Evolutionary conservation across 192 early-diverging fungal genomes (phyloP).

Genomic region (Dissophora ornata): DNA sequence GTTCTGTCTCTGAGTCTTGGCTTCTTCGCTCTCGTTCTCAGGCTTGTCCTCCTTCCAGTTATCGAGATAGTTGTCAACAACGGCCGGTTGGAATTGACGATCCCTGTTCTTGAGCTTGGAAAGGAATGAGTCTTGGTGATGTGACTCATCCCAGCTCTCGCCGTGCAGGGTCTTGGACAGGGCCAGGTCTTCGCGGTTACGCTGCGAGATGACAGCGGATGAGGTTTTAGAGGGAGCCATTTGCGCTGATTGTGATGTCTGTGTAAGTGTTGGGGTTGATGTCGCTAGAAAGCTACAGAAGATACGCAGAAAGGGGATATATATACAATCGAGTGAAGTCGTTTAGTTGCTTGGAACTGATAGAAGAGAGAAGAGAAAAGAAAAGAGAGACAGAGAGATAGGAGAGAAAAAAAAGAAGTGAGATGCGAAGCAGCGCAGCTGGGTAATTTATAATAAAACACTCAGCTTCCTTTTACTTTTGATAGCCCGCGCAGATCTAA

Average conservation of each 20-base stretch:
- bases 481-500: too few relatives aligned
- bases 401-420: neutral
- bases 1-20: slow-evolving; percentile 59
- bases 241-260: too few relatives aligned
- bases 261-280: neutral
- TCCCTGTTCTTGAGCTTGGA: slow-evolving; percentile 72
- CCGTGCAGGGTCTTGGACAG: slow-evolving; percentile 67
- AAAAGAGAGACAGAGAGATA: too few relatives aligned
- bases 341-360: too few relatives aligned
- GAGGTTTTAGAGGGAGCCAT: slow-evolving; percentile 34
- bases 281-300: too few relatives aligned
- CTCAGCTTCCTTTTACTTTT: too few relatives aligned
- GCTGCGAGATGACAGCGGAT: slow-evolving; percentile 21
- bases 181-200: slow-evolving; percentile 62
- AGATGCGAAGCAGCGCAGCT: neutral
- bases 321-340: too few relatives aligned
- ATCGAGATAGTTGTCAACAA: slow-evolving; percentile 76
- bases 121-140: slow-evolving; percentile 54
- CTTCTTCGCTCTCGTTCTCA: slow-evolving; percentile 68
- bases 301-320: too few relatives aligned
- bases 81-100: slow-evolving; percentile 70
- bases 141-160: slow-evolving; percentile 40
- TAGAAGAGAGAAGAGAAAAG: too few relatives aligned
- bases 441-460: too few relatives aligned
- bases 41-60: slow-evolving; percentile 72